Evolutionary conservation across 768 basidiomycete genomes (phyloP).

Genomic region (Rhodotorula babjevae): DNA sequence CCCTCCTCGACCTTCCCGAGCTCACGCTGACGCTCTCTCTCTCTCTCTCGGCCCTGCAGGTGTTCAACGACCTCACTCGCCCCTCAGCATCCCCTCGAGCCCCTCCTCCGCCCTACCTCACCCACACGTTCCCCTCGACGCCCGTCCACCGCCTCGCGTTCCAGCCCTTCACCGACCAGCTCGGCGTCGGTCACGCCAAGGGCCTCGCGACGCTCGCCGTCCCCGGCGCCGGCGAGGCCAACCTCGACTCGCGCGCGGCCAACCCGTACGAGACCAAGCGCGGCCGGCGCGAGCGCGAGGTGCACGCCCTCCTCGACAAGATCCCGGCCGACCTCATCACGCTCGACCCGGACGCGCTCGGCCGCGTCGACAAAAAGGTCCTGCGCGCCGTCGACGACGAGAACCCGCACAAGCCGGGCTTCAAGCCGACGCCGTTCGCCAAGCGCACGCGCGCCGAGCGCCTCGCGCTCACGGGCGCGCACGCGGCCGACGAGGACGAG

Average conservation of each 20-base stretch:
- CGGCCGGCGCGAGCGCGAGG: slow-evolving; percentile 79
- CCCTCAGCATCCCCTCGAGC: slow-evolving; percentile 21
- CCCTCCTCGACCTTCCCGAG: not conserved
- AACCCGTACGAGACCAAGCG: slow-evolving; percentile 89
- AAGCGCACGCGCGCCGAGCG: slow-evolving; percentile 74
- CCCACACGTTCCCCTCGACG: slow-evolving; percentile 73
- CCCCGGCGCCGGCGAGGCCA: slow-evolving; percentile 87
- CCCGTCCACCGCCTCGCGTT: slow-evolving; percentile 75
- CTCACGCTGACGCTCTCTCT: not conserved
- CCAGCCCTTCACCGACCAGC: slow-evolving; percentile 79
- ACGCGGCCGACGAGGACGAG: slow-evolving; percentile 49
- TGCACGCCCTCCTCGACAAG: slow-evolving; percentile 86
- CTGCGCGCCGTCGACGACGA: slow-evolving; percentile 37
- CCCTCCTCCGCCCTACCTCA: slow-evolving; percentile 62
- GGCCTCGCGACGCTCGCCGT: slow-evolving; percentile 83
- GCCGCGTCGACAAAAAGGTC: slow-evolving; percentile 38
- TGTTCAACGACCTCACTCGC: slow-evolving; percentile 54
- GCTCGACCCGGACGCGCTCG: slow-evolving; percentile 50
- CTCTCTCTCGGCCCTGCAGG: slow-evolving; percentile 53
- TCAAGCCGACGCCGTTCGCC: slow-evolving; percentile 57
- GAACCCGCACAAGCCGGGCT: slow-evolving; percentile 43
- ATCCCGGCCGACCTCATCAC: slow-evolving; percentile 90
- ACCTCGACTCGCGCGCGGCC: slow-evolving; percentile 87
- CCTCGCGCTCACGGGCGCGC: slow-evolving; percentile 49
- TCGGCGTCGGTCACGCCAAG: slow-evolving; percentile 66